Base-by-base conservation (phyloP, 2,329 filamentous ascomycete genomes). In the Penicillium rolfsii region DNA sequence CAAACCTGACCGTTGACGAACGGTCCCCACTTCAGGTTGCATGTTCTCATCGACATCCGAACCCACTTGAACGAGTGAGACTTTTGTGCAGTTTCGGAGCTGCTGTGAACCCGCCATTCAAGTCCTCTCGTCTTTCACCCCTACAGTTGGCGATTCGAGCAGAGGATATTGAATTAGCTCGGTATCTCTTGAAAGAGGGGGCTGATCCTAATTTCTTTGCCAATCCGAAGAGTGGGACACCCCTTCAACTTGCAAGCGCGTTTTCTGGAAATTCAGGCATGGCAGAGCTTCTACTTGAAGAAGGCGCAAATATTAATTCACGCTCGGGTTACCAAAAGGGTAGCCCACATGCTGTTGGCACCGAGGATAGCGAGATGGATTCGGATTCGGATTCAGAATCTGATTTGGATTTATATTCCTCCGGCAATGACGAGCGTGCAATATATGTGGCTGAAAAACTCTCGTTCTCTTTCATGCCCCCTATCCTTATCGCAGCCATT, bases 401-500 rank as follows among this genome's bases (percentile, higher is more conserved):
- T 19, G 38, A 41, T 41, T 16, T 28, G 38, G 24, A 53, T 45
- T 46, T 33, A 22, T 45, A 28, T 19, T 36, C 35, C 24, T 55
- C 52, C 6, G 52, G n/a, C 28, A 52, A 35, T 52, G 48, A 52
- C 48, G 30, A 52, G 30, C 3, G 48, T 33, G 48, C 48, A 52
- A 52, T 52, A 41, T 52, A 52, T 52, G 5, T 52, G 24, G 24
- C 48, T 45, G 24, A 40, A 43, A 28, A 19, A 26, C 22, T 38
- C 22, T 40, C 22, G 24, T 30, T 41, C 30, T 49, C 45, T 24
- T 57, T 55, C 38, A 55, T 64, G 53, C 52, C 64, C 24, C 52
- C 69, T 45, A 60, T 71, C n/a, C 61, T 70, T 36, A 57, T 57
- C 41, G 69, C 68, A 38, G 67, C 65, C 6, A 54, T 61, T 30